Conservation (phyloP, 768 basidiomycete genomes). For the Pleurotus eryngii region DNA sequence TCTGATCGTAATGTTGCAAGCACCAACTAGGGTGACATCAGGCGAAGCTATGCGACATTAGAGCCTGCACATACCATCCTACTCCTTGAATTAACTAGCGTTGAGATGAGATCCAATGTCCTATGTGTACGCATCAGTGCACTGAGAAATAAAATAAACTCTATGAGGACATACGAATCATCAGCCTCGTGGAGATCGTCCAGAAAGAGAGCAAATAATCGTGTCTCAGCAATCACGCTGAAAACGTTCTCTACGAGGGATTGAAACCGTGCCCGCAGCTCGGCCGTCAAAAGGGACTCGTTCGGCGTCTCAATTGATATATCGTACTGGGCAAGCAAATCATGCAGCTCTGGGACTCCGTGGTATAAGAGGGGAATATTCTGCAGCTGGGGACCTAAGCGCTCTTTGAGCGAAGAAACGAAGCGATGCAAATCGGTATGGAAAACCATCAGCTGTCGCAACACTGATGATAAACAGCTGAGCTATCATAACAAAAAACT, state of each 20-base stretch:
- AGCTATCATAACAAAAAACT: constrained; percentile 34
- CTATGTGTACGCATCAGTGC: constrained; percentile 26
- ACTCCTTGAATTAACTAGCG: constrained; percentile 61
- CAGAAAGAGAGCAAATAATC: constrained; percentile 67
- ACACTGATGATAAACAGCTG: constrained; percentile 64
- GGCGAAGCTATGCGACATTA: constrained; percentile 4
- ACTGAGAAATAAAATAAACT: neutral
- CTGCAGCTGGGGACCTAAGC: constrained; percentile 66
- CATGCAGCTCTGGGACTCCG: constrained; percentile 65
- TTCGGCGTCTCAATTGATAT: constrained; percentile 48
- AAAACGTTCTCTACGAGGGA: constrained; percentile 70
- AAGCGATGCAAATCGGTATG: constrained; percentile 68
- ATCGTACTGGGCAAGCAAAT: constrained; percentile 55
- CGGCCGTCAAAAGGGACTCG: constrained; percentile 53
- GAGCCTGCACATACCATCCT: constrained; percentile 46
- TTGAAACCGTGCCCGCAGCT: constrained; percentile 69
- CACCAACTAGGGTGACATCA: constrained; percentile 42
- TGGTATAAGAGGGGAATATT: constrained; percentile 70
- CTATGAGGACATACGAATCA: constrained; percentile 44
- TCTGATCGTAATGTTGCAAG: constrained; percentile 62
- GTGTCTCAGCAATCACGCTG: constrained; percentile 62
- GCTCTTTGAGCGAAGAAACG: constrained; percentile 52
- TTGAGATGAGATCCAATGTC: constrained; percentile 62
- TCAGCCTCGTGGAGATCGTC: constrained; percentile 77
- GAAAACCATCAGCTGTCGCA: constrained; percentile 73